Base-by-base conservation (phyloP, 169 alveolate species). In the Plasmodium chabaudi region DNA sequence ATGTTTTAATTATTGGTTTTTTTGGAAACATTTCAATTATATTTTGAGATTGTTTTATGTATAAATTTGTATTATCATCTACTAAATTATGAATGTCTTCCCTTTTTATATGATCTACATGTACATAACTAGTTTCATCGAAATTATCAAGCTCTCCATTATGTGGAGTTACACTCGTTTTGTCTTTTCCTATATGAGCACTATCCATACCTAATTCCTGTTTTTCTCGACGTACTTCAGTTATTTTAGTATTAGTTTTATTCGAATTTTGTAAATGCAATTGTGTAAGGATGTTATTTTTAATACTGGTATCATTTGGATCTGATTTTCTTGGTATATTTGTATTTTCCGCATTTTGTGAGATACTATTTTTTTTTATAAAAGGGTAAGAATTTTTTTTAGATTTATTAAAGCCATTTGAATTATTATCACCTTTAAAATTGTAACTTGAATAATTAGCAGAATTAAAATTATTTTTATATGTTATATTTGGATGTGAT, bases 381-480 rank as follows among this genome's bases (percentile, higher is more conserved):
- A 68, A 10, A 47, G 46, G n/a, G 4, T 47, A 27, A 9, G 72
- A n/a, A n/a, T 17, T 34, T 42, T 25, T 67, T 15, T 79, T 65
- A 15, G 44, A 44, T 49, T 27, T 79, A 34, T 23, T 68, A 27
- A 17, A 61, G 2, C 10, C 49, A 55, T 21, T 55, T n/a, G 89
- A 64, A 67, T 17, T 53, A 19, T 47, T 79, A 27, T 67, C 89
- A 27, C 17, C 59, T 56, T 55, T 67, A n/a, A 17, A 39, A 21
- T 60, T 65, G 34, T 51, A 79, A 42, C 49, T 23, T 7, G 82
- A 79, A 60, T 63, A 15, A 57, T 57, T 79, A 27, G 27, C 89
- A 65, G 68, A 51, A 79, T 79, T 79, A 9, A 65, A 47, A 79
- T 34, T 79, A 53, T 79, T 79, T 27, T 79, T 79, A 79, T 79